Evolutionary conservation across 2,329 filamentous ascomycete genomes (phyloP), one percentile per base, ranked within the genome.

Genomic region (Tolypocladium nubicola): DNA sequence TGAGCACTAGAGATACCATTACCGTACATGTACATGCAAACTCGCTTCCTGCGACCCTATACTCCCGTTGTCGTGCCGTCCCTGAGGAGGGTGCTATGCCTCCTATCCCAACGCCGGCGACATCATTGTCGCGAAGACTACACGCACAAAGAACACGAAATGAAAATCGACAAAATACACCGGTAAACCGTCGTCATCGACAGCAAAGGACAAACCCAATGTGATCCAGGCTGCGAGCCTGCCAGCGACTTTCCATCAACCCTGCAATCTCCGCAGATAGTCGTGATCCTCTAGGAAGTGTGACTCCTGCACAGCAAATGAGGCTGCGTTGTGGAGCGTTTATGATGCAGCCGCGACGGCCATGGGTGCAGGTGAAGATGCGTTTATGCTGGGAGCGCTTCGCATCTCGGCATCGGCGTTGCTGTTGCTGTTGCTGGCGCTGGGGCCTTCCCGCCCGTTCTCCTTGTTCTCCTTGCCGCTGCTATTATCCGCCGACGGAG

Each of bases 401-500:
- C 71, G 75, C 73, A 81, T 81, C 65, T 84, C 82, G 33, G 76
- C 74, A 49, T 81, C 81, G 54, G 61, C 71, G 16, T 71, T 73
- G 37, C 72, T 72, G 60, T 73, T 73, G 65, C 72, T 76, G 60
- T 73, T 75, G 61, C 65, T 70, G 56, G 74, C 76, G 66, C 79
- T 80, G 68, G 79, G 79, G 59, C 71, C 68, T 58, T 77, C 76
- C 57, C 70, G 72, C 40, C 70, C 76, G 54, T 87, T 86, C 62
- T 83, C 82, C 65, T 84, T 82, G 67, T 84, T 84, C 68, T 87
- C 81, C 69, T 89, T 85, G 66, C 78, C 81, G 73, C 81, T 84
- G 65, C 77, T 71, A 14, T 71, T 73, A 59, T 78, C 76, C 50
- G 73, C 75, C 5, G 79, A 80, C 2, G 72, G 72, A 2, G 71